A percentile compares a stretch with the other conserved stretches of the same genome.
These are phyloP conservation scores for Fusarium chlamydosporum DNA, from an alignment of 2,329 filamentous ascomycete species.

Conservation along the genomic window DNA sequence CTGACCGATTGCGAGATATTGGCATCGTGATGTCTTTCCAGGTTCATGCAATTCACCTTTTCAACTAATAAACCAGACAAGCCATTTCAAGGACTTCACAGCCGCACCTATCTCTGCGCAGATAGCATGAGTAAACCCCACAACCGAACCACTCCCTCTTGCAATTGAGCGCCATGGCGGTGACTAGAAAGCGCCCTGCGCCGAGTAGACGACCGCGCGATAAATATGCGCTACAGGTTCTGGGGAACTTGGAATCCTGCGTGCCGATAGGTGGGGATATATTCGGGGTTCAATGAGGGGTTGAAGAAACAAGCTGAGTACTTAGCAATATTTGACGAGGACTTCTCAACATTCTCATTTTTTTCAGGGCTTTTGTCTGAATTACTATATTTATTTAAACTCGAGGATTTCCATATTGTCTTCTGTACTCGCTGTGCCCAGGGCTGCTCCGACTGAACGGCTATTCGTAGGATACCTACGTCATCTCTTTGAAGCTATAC, in stretches of 20 bases:
- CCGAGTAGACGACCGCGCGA: conserved; percentile 31
- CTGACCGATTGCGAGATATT: conserved; percentile 1
- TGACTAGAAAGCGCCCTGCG: conserved; percentile 18
- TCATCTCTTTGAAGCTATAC: conserved; percentile 36
- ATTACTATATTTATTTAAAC: not conserved
- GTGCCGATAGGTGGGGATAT: conserved; percentile 51
- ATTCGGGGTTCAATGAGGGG: conserved; percentile 41
- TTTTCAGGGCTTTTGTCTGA: no score
- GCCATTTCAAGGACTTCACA: conserved; percentile 26
- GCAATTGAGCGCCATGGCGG: conserved; percentile 20
- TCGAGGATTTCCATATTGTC: no score
- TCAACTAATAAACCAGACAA: conserved; percentile 3
- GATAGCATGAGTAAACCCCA: conserved; percentile 25
- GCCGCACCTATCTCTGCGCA: conserved; percentile 32
- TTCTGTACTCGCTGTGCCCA: not conserved
- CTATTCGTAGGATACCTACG: conserved; percentile 20
- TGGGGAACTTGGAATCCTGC: conserved; percentile 34
- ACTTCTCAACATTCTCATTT: not conserved
- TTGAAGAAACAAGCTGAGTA: not conserved
- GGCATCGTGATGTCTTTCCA: conserved; percentile 2
- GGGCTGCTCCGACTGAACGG: not conserved
- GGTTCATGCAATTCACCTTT: not conserved
- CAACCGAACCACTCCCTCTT: conserved; percentile 17
- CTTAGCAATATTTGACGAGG: not conserved
- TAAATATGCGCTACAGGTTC: conserved; percentile 30